Conservation (phyloP, 1,139 yeast genomes). For the Protomyces macrosporus region DNA sequence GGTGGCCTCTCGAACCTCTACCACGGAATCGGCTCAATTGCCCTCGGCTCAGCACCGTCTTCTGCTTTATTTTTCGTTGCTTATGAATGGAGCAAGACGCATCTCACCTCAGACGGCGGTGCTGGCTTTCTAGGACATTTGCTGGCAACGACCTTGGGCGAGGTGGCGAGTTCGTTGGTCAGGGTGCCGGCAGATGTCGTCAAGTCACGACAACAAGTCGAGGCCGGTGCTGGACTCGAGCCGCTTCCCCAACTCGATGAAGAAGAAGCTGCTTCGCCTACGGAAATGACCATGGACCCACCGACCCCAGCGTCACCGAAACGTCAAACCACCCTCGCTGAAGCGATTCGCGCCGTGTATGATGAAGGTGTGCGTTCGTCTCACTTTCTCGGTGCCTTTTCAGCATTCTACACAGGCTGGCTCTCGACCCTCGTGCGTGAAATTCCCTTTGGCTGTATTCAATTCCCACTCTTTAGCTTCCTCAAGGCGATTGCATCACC, state of each 20-base stretch:
- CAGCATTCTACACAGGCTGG: conserved; percentile 90
- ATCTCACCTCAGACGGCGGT: background rate
- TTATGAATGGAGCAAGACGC: conserved; percentile 52
- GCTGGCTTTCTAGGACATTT: conserved; percentile 12
- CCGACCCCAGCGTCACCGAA: background rate
- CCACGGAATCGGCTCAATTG: conserved; percentile 86
- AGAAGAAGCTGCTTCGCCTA: background rate
- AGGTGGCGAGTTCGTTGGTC: conserved; percentile 83
- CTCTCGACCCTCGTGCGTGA: conserved; percentile 85
- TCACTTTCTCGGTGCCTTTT: conserved; percentile 44
- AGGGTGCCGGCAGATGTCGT: conserved; percentile 96
- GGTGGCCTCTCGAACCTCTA: conserved; percentile 93
- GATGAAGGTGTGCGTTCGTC: conserved; percentile 8
- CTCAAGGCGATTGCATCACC: conserved; percentile 57
- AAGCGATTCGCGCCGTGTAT: conserved; percentile 8
- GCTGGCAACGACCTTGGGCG: conserved; percentile 81
- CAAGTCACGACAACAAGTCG: conserved; percentile 67
- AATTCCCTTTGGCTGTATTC: conserved; percentile 91
- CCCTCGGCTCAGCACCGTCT: conserved; percentile 89
- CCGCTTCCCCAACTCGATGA: background rate
- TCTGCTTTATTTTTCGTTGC: conserved; percentile 80
- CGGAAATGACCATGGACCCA: background rate
- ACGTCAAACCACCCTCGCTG: background rate
- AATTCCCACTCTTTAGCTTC: conserved; percentile 86
- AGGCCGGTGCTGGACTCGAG: conserved; percentile 48